Base-by-base conservation (phyloP, 257 asterid species). In the Vinca minor region DNA sequence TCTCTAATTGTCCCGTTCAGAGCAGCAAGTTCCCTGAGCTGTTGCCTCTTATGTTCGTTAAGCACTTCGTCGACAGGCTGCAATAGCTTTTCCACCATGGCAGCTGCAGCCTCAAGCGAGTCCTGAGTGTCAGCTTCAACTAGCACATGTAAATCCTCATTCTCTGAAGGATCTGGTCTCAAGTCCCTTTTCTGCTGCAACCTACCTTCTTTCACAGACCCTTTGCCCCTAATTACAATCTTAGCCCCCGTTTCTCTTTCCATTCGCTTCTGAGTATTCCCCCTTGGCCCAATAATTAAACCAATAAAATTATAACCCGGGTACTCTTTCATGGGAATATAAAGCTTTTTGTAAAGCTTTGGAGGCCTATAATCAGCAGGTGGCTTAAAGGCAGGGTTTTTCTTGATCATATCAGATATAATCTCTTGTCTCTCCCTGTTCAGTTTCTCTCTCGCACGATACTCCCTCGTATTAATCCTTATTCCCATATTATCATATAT, bases 301-400 rank as follows among this genome's bases (percentile, higher is more conserved):
- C 98, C 98, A 53, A 91, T 91, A 62, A 89, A 92, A 77, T 92
- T 92, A 64, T 92, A 92, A 46, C 96, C 98, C 0, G 98, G 98
- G 68, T 72, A 87, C 79, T 92, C 98, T 73, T 92, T 92, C 95
- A 89, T 82, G 0, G 96, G 98, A 50, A 92, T 92, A 73, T 85
- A 89, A 0, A 92, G 86, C 85, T 92, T 92, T 79, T 88, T 92
- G 0, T 92, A 89, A 73, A 85, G 91, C 81, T 92, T 92, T 0
- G 98, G 98, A 1, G 98, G 98, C 78, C 98, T 82, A 63, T 92
- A 92, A 85, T 92, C 98, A 1, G 98, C 96, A 0, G 98, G 98
- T 0, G 98, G 96, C 80, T 89, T 92, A 70, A 83, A 92, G 3
- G 93, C 91, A 0, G 98, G 98, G 53, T 92, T 92, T 53, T 89